A percentile compares a stretch with the other conserved stretches of the same genome.
Evolutionary conservation across 2,329 filamentous ascomycete species (phyloP).

Genomic region (Akanthomyces muscarius): DNA sequence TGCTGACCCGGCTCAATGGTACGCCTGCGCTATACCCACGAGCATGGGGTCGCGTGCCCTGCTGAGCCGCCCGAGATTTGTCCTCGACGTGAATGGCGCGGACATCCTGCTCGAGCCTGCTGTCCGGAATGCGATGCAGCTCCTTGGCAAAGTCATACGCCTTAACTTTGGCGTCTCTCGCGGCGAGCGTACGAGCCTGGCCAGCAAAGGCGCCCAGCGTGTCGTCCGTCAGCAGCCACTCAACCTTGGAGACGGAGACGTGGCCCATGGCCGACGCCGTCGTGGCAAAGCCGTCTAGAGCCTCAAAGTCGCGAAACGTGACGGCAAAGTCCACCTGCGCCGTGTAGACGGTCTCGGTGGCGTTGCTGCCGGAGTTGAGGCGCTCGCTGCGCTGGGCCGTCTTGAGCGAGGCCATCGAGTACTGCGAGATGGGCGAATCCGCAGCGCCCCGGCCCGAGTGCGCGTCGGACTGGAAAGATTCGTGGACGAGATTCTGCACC

Average conservation of each 20-base stretch:
- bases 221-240: neutral
- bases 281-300: neutral
- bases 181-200: neutral
- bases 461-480: neutral
- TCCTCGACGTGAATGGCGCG: too few relatives aligned
- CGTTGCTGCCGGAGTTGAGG: neutral
- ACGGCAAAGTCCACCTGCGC: neutral
- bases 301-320: neutral
- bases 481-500: neutral
- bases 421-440: neutral
- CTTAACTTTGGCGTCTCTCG: too few relatives aligned
- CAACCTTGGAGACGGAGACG: neutral
- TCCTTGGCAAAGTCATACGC: too few relatives aligned
- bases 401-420: neutral
- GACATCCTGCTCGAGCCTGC: too few relatives aligned
- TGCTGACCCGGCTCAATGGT: neutral
- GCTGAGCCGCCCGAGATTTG: neutral
- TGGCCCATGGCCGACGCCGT: neutral
- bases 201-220: neutral
- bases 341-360: neutral
- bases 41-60: neutral
- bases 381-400: neutral
- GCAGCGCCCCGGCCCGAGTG: neutral
- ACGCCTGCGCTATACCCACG: neutral
- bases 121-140: too few relatives aligned